These are phyloP conservation scores for Metarhizium anisopliae DNA, from an alignment of 2,329 filamentous ascomycete species.

Conservation along the genomic window DNA sequence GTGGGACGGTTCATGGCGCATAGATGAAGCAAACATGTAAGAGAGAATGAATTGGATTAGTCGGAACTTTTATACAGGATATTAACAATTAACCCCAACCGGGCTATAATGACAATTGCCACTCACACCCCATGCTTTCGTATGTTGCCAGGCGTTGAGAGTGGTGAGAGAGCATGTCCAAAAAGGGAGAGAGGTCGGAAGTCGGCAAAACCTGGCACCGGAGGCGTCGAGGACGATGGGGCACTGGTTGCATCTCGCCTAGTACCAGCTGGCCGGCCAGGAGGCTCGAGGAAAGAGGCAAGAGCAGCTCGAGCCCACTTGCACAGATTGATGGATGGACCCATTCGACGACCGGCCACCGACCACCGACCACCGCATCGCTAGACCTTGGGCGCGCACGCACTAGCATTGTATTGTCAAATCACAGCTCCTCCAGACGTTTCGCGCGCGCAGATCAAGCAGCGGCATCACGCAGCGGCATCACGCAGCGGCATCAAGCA, in stretches of 20 bases:
- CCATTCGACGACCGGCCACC: neutral
- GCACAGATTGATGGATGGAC: no score
- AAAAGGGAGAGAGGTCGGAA: conserved; percentile 6
- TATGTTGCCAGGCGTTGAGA: neutral
- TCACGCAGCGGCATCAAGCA: neutral
- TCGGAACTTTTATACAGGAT: no score
- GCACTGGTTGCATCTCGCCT: neutral
- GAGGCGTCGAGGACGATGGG: neutral
- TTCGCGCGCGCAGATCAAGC: neutral
- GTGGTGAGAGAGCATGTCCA: neutral
- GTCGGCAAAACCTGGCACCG: conserved; percentile 17
- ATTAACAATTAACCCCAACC: no score
- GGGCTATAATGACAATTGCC: no score
- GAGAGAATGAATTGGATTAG: neutral
- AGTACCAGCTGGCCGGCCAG: neutral
- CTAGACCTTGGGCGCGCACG: neutral
- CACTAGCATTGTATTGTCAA: neutral
- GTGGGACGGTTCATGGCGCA: conserved; percentile 4
- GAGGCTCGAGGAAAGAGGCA: neutral
- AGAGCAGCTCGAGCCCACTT: neutral
- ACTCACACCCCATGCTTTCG: no score
- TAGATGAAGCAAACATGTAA: neutral
- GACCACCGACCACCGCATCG: neutral
- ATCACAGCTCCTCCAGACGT: neutral
- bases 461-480: neutral